A percentile compares a stretch with the other conserved stretches of the same genome.
phyloP scores from a whole-genome alignment of 1,284 basidiomycete genomes.

The Cronartium ribicola region DNA sequence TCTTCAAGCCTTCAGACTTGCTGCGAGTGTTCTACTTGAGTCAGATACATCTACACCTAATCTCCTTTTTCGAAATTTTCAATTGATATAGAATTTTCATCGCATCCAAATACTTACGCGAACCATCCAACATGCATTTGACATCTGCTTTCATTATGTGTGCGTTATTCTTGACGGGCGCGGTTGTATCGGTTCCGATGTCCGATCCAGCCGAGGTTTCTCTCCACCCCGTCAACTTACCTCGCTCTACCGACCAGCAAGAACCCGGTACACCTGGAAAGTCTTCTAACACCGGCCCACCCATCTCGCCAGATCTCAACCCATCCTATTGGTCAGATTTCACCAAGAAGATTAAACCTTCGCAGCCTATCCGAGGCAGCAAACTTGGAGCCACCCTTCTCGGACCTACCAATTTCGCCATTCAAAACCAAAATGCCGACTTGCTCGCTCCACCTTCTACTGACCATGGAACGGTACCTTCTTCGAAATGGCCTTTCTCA shows the following conservation, averaged over 20 bases:
- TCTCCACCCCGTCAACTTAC: background rate
- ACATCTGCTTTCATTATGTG: background rate
- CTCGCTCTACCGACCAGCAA: background rate
- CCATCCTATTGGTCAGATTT: constrained; percentile 3
- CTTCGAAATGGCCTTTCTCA: constrained; percentile 68
- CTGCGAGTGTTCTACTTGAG: too few relatives aligned
- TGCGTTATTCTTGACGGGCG: background rate
- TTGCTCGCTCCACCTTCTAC: constrained; percentile 64
- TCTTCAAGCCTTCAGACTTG: too few relatives aligned
- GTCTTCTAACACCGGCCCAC: background rate
- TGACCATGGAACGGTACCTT: constrained; percentile 62
- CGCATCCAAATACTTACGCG: too few relatives aligned
- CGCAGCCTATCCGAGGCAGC: constrained; percentile 36
- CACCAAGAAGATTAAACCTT: background rate
- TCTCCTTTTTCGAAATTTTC: too few relatives aligned
- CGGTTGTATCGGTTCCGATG: background rate
- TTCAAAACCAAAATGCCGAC: constrained; percentile 50
- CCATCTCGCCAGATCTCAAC: background rate
- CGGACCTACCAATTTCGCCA: constrained; percentile 25
- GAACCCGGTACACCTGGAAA: background rate
- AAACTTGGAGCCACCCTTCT: constrained; percentile 32
- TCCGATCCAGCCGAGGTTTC: background rate
- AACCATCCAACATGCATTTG: background rate
- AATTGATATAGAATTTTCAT: too few relatives aligned
- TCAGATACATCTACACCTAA: too few relatives aligned